Base-by-base conservation (phyloP, 192 early-diverging fungal genomes). In the Dimargaris xerosporica region DNA sequence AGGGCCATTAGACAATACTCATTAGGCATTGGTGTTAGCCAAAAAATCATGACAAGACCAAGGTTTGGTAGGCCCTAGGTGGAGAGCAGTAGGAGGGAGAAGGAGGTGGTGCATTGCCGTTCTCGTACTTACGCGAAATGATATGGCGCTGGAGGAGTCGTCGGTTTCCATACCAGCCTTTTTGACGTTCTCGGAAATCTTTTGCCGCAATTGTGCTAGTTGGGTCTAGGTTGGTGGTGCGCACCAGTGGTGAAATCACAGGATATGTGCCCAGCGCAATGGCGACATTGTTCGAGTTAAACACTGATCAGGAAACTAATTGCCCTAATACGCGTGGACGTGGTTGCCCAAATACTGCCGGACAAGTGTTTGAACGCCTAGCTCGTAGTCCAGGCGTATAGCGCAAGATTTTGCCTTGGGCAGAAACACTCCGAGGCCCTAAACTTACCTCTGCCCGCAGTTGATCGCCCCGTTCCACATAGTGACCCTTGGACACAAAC, bases 401-500 rank as follows among this genome's bases (percentile, higher is more conserved):
- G 62, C 67, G 31, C 63, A 50, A 0, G 56, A 62, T 48, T 54
- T 17, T 28, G 66, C 54, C 41, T 65, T 66, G 62, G 64, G 63
- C 44, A 79, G 65, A 70, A 68, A 42, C 61, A 67, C 62, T 69
- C 70, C 25, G 79, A 62, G 59, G 77, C 72, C 30, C 76, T 73
- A 42, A 74, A 64, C 51, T 70, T 75, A 23, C 82, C 62, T 88
- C 81, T 5, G 83, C 74, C 62, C 94, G 80, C 66, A 89, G 70
- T 65, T 90, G 83, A 47, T 95, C 88, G 0, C 88, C 96, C 51
- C 84, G 72, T 41, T 88, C 75, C 44, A 93, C 75, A 67, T 74
- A 96, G 63, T 87, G 86, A 0, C 93, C 93, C 19, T 81, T 85
- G 34, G 79, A 79, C 11, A 86, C 81, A 78, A 99, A 97, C 62